phyloP scores from a whole-genome alignment of 2,329 filamentous ascomycete genomes.

The Epichloe sp. region DNA sequence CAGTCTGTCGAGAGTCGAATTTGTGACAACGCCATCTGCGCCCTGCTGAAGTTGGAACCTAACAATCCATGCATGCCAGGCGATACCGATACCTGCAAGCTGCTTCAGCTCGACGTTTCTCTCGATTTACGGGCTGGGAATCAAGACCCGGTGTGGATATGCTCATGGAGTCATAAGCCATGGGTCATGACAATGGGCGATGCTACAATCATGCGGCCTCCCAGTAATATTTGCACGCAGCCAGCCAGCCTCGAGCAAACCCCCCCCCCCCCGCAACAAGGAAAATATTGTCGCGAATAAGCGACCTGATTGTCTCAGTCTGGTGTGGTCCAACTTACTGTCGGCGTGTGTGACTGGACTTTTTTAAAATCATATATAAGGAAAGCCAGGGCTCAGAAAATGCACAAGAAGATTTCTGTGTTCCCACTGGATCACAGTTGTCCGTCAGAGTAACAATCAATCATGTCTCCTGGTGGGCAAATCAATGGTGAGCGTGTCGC shows the following conservation, averaged over 20 bases:
- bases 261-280: neutral
- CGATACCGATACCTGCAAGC: too few species aligned
- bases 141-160: neutral
- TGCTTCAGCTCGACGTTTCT: too few species aligned
- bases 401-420: neutral
- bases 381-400: neutral
- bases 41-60: too few species aligned
- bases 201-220: neutral
- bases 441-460: neutral
- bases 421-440: neutral
- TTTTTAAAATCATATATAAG: neutral
- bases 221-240: neutral
- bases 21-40: too few species aligned
- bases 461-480: conserved; percentile 1
- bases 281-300: neutral
- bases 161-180: neutral
- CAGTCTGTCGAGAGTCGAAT: too few species aligned
- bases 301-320: neutral
- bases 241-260: neutral
- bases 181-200: neutral
- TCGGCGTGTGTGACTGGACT: neutral
- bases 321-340: neutral
- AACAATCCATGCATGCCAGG: too few species aligned
- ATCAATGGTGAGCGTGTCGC: neutral
- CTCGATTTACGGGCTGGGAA: neutral